phyloP scores from a whole-genome alignment of 2,329 filamentous ascomycete genomes.

The Juglanconis oblonga region DNA sequence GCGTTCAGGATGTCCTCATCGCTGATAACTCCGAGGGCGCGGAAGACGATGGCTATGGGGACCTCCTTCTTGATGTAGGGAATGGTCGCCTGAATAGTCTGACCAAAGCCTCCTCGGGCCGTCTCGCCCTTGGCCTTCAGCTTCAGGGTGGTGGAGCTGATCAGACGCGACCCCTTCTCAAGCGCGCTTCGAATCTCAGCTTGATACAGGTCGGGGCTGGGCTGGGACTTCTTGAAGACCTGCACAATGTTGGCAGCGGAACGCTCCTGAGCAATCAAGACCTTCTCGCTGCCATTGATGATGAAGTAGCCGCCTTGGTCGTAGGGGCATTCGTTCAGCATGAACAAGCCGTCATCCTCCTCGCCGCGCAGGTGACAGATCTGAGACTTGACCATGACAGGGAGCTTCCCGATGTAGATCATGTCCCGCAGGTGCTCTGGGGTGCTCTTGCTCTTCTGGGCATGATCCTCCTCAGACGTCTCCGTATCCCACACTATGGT shows the following conservation, averaged over 20 bases:
- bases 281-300: slow-evolving; percentile 98
- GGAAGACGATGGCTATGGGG: slow-evolving; percentile 92
- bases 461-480: slow-evolving; percentile 49
- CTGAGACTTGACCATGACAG: slow-evolving; percentile 97
- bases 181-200: slow-evolving; percentile 96
- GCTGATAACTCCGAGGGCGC: slow-evolving; percentile 90
- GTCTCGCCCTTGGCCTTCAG: slow-evolving; percentile 81
- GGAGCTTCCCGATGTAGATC: slow-evolving; percentile 92
- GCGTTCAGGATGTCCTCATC: slow-evolving; percentile 98
- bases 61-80: slow-evolving; percentile 94
- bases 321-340: slow-evolving; percentile 94
- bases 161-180: slow-evolving; percentile 91
- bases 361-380: slow-evolving; percentile 87
- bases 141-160: slow-evolving; percentile 90
- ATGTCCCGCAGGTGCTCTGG: slow-evolving; percentile 63
- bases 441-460: slow-evolving; percentile 44
- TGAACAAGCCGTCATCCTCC: slow-evolving; percentile 80
- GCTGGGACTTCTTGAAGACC: slow-evolving; percentile 94
- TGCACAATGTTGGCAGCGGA: slow-evolving; percentile 98
- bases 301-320: slow-evolving; percentile 99
- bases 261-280: slow-evolving; percentile 94
- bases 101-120: slow-evolving; percentile 76
- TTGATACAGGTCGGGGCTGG: slow-evolving; percentile 88
- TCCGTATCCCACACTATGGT: slow-evolving; percentile 61
- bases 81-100: slow-evolving; percentile 84